Percentiles rank a stretch among this genome's conserved stretches.
Conservation (phyloP, 192 early-diverging fungal genomes). For the Linnemannia zychae region DNA sequence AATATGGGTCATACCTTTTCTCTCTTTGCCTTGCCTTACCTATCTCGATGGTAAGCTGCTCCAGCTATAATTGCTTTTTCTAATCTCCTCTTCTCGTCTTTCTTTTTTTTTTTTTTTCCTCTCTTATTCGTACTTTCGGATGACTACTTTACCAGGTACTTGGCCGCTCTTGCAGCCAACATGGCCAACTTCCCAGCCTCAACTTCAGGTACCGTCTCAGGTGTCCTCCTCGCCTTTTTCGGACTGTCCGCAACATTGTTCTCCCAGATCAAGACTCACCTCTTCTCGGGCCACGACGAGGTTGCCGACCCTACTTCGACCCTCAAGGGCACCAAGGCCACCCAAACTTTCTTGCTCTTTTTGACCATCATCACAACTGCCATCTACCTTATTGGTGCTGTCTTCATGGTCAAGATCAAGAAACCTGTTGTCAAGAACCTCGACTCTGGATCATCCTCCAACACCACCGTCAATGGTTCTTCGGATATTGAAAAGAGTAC, state of each 20-base stretch:
- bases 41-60: not conserved
- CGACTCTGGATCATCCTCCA: slow-evolving; percentile 26
- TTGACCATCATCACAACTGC: slow-evolving; percentile 50
- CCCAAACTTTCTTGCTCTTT: slow-evolving; percentile 48
- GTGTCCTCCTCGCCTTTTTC: slow-evolving; percentile 53
- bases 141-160: slow-evolving; percentile 22
- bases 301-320: not conserved
- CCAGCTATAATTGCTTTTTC: not conserved
- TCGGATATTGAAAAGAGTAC: slow-evolving; percentile 10
- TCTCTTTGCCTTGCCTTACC: not conserved
- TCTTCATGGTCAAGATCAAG: slow-evolving; percentile 54
- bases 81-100: not conserved
- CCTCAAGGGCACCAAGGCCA: slow-evolving; percentile 42
- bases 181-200: slow-evolving; percentile 56
- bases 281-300: slow-evolving; percentile 44
- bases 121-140: not conserved
- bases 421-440: slow-evolving; percentile 25
- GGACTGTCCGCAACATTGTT: slow-evolving; percentile 53
- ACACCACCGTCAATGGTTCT: slow-evolving; percentile 7
- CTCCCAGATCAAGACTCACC: slow-evolving; percentile 53
- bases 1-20: not conserved
- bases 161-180: slow-evolving; percentile 54
- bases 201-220: slow-evolving; percentile 52
- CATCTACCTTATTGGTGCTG: slow-evolving; percentile 43
- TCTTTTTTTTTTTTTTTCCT: not conserved